Percentiles rank a stretch among this genome's conserved stretches.
These are phyloP conservation scores for Aspergillus incahuasiensis DNA, from an alignment of 495 filamentous ascomycete genomes.

Conservation along the genomic window DNA sequence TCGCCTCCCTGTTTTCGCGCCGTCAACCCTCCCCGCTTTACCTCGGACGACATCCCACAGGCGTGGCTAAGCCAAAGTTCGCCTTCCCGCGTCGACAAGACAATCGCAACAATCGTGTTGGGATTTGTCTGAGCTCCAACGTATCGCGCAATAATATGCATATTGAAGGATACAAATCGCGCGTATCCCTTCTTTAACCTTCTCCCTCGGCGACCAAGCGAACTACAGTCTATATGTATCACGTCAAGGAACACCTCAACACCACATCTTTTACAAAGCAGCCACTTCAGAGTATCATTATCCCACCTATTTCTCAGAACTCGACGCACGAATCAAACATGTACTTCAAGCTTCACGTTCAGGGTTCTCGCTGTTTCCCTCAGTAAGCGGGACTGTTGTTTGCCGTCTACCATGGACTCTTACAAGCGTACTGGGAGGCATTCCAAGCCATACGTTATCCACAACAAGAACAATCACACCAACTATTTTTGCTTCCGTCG, in stretches of 20 bases:
- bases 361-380: conserved; percentile 25
- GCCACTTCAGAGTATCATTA: neutral
- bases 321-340: conserved; percentile 22
- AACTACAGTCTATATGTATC: conserved; percentile 21
- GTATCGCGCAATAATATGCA: too few relatives aligned
- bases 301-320: neutral
- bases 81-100: neutral
- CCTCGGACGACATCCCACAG: conserved; percentile 18
- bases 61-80: conserved; percentile 12
- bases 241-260: conserved; percentile 8
- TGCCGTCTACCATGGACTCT: conserved; percentile 34
- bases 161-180: conserved; percentile 8
- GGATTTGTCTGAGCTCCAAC: too few relatives aligned
- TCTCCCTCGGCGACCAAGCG: neutral
- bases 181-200: conserved; percentile 1
- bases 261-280: conserved; percentile 4
- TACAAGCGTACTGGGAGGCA: conserved; percentile 30
- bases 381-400: conserved; percentile 27
- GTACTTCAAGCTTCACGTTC: conserved; percentile 22
- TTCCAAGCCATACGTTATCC: conserved; percentile 27
- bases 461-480: conserved; percentile 10
- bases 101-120: neutral
- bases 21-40: conserved; percentile 16
- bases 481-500: conserved; percentile 4
- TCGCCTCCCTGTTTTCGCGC: neutral